Evolutionary conservation across 2,329 filamentous ascomycete genomes (phyloP).

Genomic region (Pyrenochaeta sp.): DNA sequence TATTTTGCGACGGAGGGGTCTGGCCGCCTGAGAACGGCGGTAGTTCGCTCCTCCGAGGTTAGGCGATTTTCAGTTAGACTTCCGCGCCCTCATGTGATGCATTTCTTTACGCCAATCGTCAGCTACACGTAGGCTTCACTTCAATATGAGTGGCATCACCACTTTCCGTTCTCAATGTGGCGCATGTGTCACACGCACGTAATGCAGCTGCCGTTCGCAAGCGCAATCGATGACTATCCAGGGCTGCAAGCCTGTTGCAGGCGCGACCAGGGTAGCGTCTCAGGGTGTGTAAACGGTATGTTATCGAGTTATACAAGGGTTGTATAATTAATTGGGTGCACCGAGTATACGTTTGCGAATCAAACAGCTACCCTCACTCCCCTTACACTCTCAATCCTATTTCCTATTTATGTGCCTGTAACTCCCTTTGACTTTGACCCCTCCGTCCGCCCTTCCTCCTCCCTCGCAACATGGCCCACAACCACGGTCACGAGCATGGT

Average conservation of each 20-base stretch:
- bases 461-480: constrained; percentile 21
- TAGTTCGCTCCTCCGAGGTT: constrained; percentile 15
- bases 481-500: constrained; percentile 12
- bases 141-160: neutral
- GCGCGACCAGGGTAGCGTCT: constrained; percentile 15
- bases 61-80: constrained; percentile 16
- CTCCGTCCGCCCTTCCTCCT: neutral
- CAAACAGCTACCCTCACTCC: neutral
- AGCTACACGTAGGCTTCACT: neutral
- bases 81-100: constrained; percentile 24
- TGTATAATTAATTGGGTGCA: constrained; percentile 12
- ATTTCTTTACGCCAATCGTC: neutral
- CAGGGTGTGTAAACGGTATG: constrained; percentile 18
- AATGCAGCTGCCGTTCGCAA: neutral
- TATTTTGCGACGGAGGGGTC: constrained; percentile 36
- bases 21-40: constrained; percentile 23
- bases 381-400: neutral
- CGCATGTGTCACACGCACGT: neutral
- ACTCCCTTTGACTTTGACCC: neutral
- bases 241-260: constrained; percentile 9
- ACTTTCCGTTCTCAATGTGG: neutral
- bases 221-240: constrained; percentile 5
- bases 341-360: constrained; percentile 12
- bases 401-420: neutral
- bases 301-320: constrained; percentile 14